Base-by-base conservation (phyloP, 2,329 filamentous ascomycete genomes). In the Geoglossum cookeanum region DNA sequence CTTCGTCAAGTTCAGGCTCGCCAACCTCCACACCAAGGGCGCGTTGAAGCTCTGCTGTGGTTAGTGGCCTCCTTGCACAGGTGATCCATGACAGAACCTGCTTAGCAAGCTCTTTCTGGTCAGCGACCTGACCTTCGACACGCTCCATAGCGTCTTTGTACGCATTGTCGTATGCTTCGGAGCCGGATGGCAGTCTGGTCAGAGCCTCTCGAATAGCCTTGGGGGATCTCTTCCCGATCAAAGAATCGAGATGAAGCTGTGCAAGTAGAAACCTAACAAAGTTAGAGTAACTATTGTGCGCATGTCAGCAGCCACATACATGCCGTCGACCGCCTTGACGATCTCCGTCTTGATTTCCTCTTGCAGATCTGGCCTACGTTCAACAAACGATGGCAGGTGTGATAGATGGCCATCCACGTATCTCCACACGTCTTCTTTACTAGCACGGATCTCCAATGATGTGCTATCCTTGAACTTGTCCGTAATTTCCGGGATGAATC, bases 361-460 rank as follows among this genome's bases (percentile, higher is more conserved):
- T 22, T n/a, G 33, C 27, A 56, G 32, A 39, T 11, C 22, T n/a
- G 7, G 4, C 7, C 5, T n/a, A n/a, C n/a, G n/a, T n/a, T n/a
- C 11, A 9, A 56, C 42, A 17, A 8, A 32, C 3, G 4, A 3
- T 4, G 45, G 4, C 17, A 49, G 4, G 4, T 13, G 45, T 4
- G 45, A 13, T n/a, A 69, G 56, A 13, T 63, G 59, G 5, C 56
- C 59, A 3, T 63, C 58, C 1, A 71, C 33, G 55, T 69, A 72
- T 48, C 44, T 62, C n/a, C 48, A 8, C 22, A 71, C 61, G 60
- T 73, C 71, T 1, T 64, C 60, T 9, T 65, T 56, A 1, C 17
- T 57, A 3, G 69, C 71, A 13, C 60, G 61, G 4, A 73, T 70
- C 54, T 71, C 65, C 6, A 67, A 11, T 9, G 11, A 17, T 49